Conservation (phyloP, 164 flowering plant species). For the Liriodendron chinense region DNA sequence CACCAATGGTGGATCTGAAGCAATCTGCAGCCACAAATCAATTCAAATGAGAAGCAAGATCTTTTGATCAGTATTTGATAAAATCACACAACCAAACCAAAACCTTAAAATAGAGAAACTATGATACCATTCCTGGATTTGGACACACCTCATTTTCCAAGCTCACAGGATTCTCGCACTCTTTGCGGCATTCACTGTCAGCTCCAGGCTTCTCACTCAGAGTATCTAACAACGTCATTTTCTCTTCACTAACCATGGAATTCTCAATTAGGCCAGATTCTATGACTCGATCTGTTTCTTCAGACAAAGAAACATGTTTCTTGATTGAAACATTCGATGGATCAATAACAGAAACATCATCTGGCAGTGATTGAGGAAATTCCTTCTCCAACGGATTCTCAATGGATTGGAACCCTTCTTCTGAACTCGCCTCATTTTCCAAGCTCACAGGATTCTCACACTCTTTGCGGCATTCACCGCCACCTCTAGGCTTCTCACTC, state of each 20-base stretch:
- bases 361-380: neutral
- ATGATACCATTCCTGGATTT: neutral
- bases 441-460: neutral
- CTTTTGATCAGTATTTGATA: neutral
- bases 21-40: neutral
- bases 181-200: neutral
- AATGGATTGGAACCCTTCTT: neutral
- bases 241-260: neutral
- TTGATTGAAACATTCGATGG: neutral
- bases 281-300: neutral
- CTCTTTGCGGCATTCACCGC: neutral
- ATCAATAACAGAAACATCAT: neutral
- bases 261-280: neutral
- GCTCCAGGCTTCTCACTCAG: neutral
- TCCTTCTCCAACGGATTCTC: neutral
- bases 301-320: neutral
- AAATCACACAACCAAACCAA: neutral
- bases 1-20: neutral
- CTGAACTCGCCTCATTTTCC: slow-evolving; percentile 1
- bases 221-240: neutral
- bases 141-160: slow-evolving; percentile 2
- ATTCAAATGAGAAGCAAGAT: neutral
- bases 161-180: neutral
- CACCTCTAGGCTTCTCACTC: neutral
- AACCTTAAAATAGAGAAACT: neutral